Conservation (phyloP, 768 basidiomycete species). For the Tylopilus rubrobrunneus region DNA sequence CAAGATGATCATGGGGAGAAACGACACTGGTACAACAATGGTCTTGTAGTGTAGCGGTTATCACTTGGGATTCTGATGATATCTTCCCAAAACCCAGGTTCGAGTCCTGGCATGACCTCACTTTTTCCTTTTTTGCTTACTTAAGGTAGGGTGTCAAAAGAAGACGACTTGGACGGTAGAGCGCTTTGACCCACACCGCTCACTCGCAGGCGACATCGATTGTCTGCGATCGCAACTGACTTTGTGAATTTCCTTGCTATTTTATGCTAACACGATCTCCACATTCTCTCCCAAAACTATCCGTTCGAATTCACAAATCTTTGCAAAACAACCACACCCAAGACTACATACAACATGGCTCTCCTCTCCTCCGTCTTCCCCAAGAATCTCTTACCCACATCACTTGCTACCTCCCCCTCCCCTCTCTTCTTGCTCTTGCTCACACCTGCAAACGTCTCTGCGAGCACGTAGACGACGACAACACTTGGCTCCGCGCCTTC, state of each 20-base stretch:
- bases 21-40: neutral
- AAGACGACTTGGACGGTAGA: neutral
- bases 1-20: too few relatives aligned
- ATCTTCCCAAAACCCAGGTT: slow-evolving; percentile 27
- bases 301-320: slow-evolving; percentile 25
- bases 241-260: slow-evolving; percentile 23
- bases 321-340: slow-evolving; percentile 15
- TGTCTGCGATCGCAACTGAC: slow-evolving; percentile 24
- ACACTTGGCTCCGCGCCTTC: slow-evolving; percentile 78
- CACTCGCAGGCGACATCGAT: slow-evolving; percentile 19
- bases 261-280: slow-evolving; percentile 68
- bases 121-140: slow-evolving; percentile 3
- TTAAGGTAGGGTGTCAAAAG: neutral
- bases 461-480: slow-evolving; percentile 70
- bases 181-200: slow-evolving; percentile 1
- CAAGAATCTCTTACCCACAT: slow-evolving; percentile 72
- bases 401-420: slow-evolving; percentile 68
- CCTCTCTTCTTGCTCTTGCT: slow-evolving; percentile 54
- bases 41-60: slow-evolving; percentile 30
- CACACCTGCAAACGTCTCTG: slow-evolving; percentile 49
- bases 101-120: slow-evolving; percentile 25
- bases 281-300: slow-evolving; percentile 39
- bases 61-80: slow-evolving; percentile 26
- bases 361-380: slow-evolving; percentile 49
- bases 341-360: slow-evolving; percentile 48